Percentiles rank a stretch among this genome's conserved stretches.
Evolutionary conservation across 2,329 filamentous ascomycete genomes (phyloP).

Genomic region (Fonsecaea monophora): DNA sequence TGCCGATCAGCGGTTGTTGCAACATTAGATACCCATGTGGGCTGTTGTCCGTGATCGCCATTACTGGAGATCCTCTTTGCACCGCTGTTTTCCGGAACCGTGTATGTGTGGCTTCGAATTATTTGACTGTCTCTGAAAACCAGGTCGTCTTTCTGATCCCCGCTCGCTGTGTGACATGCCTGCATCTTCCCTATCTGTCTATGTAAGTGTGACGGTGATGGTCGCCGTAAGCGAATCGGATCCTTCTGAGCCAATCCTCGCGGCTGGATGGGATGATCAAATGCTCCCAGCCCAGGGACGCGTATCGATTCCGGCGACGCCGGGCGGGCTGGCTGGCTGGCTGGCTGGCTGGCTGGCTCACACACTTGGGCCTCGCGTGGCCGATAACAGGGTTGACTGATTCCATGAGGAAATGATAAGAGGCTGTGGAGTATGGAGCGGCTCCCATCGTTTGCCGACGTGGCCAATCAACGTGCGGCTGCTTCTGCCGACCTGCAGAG

Average conservation of each 20-base stretch:
- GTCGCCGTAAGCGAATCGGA: neutral
- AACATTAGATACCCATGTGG: no score
- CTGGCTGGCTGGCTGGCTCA: neutral
- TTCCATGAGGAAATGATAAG: neutral
- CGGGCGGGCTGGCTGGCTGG: neutral
- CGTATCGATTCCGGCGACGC: neutral
- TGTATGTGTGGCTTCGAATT: neutral
- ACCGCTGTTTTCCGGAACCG: neutral
- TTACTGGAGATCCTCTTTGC: neutral
- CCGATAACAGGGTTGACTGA: neutral
- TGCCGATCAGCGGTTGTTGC: constrained; percentile 6
- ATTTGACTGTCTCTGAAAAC: neutral
- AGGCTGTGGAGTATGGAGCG: neutral
- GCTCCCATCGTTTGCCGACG: constrained; percentile 18
- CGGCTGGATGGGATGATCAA: neutral
- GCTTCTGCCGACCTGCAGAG: neutral
- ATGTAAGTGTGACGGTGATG: neutral
- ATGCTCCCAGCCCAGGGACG: neutral
- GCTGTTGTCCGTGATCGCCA: neutral
- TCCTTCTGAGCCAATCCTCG: neutral
- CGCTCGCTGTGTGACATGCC: neutral
- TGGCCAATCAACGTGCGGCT: constrained; percentile 4
- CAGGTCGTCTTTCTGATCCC: neutral
- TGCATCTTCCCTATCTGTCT: neutral
- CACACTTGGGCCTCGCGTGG: neutral